Conservation (phyloP, 305 asterid genomes). For the Solanum hybrid region DNA sequence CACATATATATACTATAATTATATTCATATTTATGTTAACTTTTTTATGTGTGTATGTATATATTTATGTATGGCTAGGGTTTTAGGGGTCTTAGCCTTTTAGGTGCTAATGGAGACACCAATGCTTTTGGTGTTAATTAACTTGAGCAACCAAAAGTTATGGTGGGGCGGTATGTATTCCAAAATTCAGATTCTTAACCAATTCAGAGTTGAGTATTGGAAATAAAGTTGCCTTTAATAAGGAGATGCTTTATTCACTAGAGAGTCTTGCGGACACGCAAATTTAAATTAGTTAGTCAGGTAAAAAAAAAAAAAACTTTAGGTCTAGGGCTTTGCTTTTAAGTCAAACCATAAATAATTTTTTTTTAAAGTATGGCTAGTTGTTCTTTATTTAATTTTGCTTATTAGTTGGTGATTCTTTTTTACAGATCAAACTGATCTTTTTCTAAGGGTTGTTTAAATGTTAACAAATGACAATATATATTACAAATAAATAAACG, state of each 20-base stretch:
- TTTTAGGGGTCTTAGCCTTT: neutral
- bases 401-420: neutral
- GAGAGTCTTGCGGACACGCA: neutral
- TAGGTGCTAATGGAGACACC: neutral
- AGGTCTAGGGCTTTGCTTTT: neutral
- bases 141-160: neutral
- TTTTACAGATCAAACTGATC: neutral
- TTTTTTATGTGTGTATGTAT: neutral
- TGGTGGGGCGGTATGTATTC: neutral
- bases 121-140: conserved; percentile 1
- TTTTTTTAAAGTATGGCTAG: neutral
- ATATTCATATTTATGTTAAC: neutral
- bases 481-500: neutral
- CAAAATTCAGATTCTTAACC: neutral
- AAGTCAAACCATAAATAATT: neutral
- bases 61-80: neutral
- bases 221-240: neutral
- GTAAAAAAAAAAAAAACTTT: neutral
- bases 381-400: conserved; percentile 4
- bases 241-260: neutral
- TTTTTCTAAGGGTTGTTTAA: neutral
- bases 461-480: neutral
- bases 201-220: neutral
- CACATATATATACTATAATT: neutral
- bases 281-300: neutral